phyloP scores from a whole-genome alignment of 2,329 filamentous ascomycete species.

The Penicillium sp. region DNA sequence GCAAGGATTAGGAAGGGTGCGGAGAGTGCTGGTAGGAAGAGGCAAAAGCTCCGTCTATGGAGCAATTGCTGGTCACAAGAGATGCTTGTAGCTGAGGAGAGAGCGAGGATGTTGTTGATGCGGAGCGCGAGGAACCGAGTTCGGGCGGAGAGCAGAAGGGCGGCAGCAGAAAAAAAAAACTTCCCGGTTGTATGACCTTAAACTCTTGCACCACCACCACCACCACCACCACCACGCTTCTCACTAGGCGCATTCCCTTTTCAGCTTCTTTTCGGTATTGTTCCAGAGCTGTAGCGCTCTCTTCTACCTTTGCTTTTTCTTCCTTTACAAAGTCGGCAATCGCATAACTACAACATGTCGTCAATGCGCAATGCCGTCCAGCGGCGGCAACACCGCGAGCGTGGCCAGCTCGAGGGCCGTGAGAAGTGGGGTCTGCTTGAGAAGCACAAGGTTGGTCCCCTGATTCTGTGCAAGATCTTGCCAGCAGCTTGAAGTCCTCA shows the following conservation, averaged over 20 bases:
- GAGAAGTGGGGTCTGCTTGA: slow-evolving; percentile 88
- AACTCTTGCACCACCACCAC: slow-evolving; percentile 14
- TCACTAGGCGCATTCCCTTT: slow-evolving; percentile 6
- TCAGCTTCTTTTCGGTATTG: neutral
- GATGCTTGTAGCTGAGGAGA: slow-evolving; percentile 2
- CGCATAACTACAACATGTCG: slow-evolving; percentile 48
- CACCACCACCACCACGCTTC: slow-evolving; percentile 16
- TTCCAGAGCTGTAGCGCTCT: neutral
- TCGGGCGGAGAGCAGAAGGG: slow-evolving; percentile 27
- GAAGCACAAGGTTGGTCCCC: slow-evolving; percentile 75
- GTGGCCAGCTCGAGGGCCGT: slow-evolving; percentile 81
- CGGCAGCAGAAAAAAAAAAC: slow-evolving; percentile 31
- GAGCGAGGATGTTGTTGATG: slow-evolving; percentile 26
- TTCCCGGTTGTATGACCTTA: slow-evolving; percentile 17
- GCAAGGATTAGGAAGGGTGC: neutral
- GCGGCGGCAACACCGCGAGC: slow-evolving; percentile 84
- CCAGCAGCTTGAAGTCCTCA: neutral
- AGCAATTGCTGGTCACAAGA: slow-evolving; percentile 1
- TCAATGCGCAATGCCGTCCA: slow-evolving; percentile 67
- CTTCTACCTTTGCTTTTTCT: neutral
- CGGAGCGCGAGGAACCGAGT: slow-evolving; percentile 27
- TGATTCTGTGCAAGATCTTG: neutral
- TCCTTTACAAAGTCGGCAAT: neutral
- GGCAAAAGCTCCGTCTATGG: neutral
- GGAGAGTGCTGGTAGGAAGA: neutral